Conservation (phyloP, 2,329 filamentous ascomycete genomes). For the Truncatella angustata region DNA sequence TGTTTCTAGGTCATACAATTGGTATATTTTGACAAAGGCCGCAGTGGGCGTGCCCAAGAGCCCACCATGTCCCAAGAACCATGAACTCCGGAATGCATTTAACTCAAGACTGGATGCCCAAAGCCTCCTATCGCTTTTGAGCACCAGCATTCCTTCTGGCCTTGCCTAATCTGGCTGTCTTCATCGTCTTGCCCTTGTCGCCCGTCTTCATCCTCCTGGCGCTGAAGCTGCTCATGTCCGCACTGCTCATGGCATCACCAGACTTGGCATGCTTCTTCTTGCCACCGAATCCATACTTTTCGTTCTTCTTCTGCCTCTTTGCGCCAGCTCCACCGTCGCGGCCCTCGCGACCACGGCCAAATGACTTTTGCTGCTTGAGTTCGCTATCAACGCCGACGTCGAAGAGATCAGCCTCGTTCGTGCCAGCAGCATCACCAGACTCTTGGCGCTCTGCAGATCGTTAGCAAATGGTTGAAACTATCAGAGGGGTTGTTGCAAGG, state of each 20-base stretch:
- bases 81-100: conserved; percentile 3
- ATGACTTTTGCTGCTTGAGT: conserved; percentile 46
- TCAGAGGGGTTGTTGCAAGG: not conserved
- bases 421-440: conserved; percentile 56
- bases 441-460: conserved; percentile 73
- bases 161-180: conserved; percentile 49
- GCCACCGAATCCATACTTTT: conserved; percentile 92
- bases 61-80: not conserved
- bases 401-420: conserved; percentile 83
- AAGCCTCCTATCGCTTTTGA: conserved; percentile 32
- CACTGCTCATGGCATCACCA: conserved; percentile 79
- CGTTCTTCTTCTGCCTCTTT: conserved; percentile 91
- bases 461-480: not conserved
- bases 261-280: conserved; percentile 94
- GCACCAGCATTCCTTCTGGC: conserved; percentile 45
- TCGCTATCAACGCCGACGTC: conserved; percentile 81
- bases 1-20: not conserved
- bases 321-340: conserved; percentile 43
- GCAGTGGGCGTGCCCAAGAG: not conserved
- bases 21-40: conserved; percentile 1
- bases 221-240: conserved; percentile 78
- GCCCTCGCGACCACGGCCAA: conserved; percentile 33
- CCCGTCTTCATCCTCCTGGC: conserved; percentile 78
- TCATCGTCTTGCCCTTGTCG: conserved; percentile 33
- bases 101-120: no score